Evolutionary conservation across 306 rosid genomes (phyloP), one percentile per base, ranked within the genome.

Genomic region (Chamaecrista fasciculata): DNA sequence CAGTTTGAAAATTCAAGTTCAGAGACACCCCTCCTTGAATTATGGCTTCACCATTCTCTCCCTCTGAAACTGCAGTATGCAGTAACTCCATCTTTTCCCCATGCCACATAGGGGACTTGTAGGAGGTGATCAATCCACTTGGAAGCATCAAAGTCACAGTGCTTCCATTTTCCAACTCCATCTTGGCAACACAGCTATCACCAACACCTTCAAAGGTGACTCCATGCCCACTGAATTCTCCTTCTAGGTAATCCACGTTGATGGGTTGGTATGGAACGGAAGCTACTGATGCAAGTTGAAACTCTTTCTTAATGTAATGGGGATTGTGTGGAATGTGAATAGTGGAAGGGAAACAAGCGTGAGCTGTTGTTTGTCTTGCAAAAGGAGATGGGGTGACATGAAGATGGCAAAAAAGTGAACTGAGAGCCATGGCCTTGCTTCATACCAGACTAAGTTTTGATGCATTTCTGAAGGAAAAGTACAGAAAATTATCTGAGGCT

Each of bases 71-170:
- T 4, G 84, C 60, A 12, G 96, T 79, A 15, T 92, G 91, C 33
- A 92, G 89, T 65, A 92, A 36, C 79, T 90, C 98, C n/a, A 81
- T 66, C 6, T 73, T 80, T 53, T 91, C 96, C 0, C 98, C 93
- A 59, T 92, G 98, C 98, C 96, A 92, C 98, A 92, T 86, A 28
- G 81, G 78, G 50, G 93, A 82, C 76, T 87, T 92, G 69, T 87
- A 90, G 11, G 98, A 92, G 0, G 96, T 83, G 62, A 92, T 83
- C 64, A 87, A 71, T 26, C 96, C 98, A 70, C 86, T 87, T 34
- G 93, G 98, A 29, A 92, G 62, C 93, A 89, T 76, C 71, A 92
- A 53, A 57, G 83, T 82, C 46, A 75, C 92, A 37, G 70, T 59
- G 80, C 92, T 89, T 48, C 98, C 89, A 53, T 87, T 92, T 26